Evolutionary conservation across 331 rosid genomes (phyloP), one percentile per base, ranked within the genome.

Genomic region (Rhamnella rubrinervis): DNA sequence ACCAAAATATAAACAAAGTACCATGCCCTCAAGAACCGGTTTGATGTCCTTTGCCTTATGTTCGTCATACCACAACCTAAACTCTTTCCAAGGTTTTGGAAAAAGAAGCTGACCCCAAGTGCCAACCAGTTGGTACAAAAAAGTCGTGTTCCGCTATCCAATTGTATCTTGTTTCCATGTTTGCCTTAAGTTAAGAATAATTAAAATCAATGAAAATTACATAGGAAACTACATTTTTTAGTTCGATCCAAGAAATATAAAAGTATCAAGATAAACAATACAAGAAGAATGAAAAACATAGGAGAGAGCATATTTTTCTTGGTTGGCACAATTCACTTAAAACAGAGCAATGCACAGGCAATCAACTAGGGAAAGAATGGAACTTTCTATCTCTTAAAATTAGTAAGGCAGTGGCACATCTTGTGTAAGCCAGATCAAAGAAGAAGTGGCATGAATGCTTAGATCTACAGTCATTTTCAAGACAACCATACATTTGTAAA

Each of bases 31-130:
- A 61, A 93, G 90, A 78, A 75, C 71, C 70, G 98, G 97, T 82
- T 63, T 85, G 66, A 75, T 84, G 55, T 80, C 93, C 76, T 78
- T 85, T 6, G 92, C 87, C 83, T 90, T 93, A 85, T 93, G 88
- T 59, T 62, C 62, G 58, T 93, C 97, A 70, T 88, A 93, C 98
- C 98, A 93, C 85, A 93, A 74, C 81, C 98, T 90, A 68, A 93
- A 93, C 86, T 93, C 96, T 82, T 93, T 93, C 98, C 98, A 93
- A 44, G 97, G 96, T 84, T 78, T 86, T 49, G 97, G 98, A 80
- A 93, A 93, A 73, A 93, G 98, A 84, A 90, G 92, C 71, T 93
- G 98, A 46, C 98, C 98, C 98, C 98, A 90, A 25, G 98, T 93
- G 66, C 98, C 98, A 52, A 93, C 97, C 70, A 93, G 72, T 68